phyloP scores from a whole-genome alignment of 2,329 filamentous ascomycete genomes.

The Clarireedia monteithiana region DNA sequence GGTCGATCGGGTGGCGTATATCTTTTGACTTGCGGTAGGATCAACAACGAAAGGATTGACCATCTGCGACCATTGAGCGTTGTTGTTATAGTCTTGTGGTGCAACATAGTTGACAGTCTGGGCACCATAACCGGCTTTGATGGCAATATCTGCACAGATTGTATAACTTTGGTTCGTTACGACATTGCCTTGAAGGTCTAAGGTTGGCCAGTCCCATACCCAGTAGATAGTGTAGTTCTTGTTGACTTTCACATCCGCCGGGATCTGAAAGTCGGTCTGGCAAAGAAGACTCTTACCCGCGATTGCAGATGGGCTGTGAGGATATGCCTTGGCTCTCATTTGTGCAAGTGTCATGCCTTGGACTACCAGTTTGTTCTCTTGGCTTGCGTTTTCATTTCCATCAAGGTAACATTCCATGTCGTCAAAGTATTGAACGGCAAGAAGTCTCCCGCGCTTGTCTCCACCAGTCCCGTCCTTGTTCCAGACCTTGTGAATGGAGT shows the following conservation, averaged over 20 bases:
- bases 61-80: slow-evolving; percentile 13
- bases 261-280: slow-evolving; percentile 73
- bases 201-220: slow-evolving; percentile 90
- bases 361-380: neutral
- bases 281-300: slow-evolving; percentile 59
- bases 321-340: slow-evolving; percentile 47
- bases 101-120: slow-evolving; percentile 3
- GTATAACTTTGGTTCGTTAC: slow-evolving; percentile 51
- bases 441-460: slow-evolving; percentile 65
- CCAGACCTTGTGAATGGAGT: slow-evolving; percentile 67
- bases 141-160: slow-evolving; percentile 45
- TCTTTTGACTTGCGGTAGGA: slow-evolving; percentile 10
- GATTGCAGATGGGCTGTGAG: slow-evolving; percentile 37
- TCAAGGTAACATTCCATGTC: slow-evolving; percentile 74
- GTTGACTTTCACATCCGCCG: slow-evolving; percentile 52
- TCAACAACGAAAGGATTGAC: slow-evolving; percentile 24
- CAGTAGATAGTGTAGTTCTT: slow-evolving; percentile 79
- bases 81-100: slow-evolving; percentile 7
- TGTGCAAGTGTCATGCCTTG: neutral
- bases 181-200: slow-evolving; percentile 37
- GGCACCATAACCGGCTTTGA: slow-evolving; percentile 13
- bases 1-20: neutral
- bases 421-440: slow-evolving; percentile 76
- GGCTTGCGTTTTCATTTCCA: slow-evolving; percentile 5
- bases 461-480: slow-evolving; percentile 73